phyloP scores from a whole-genome alignment of 495 filamentous ascomycete genomes.

The Cercophora scortea region DNA sequence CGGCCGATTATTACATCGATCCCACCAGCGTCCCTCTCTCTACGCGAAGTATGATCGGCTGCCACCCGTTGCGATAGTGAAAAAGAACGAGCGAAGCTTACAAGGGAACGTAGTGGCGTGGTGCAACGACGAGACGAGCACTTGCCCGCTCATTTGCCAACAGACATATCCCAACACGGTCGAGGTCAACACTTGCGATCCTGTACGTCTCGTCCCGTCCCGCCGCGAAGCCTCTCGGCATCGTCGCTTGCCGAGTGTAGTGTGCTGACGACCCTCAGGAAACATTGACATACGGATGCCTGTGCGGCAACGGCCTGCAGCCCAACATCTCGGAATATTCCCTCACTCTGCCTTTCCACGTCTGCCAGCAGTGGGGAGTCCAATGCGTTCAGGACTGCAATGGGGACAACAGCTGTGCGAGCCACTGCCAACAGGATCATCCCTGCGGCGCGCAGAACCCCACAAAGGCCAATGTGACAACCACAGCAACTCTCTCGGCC shows the following conservation, averaged over 20 bases:
- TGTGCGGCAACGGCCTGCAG: constrained; percentile 62
- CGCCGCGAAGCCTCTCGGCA: not conserved
- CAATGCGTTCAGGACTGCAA: constrained; percentile 61
- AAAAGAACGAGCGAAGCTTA: constrained; percentile 12
- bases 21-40: constrained; percentile 46
- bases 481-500: constrained; percentile 36
- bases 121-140: constrained; percentile 58
- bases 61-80: not conserved
- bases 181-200: constrained; percentile 57
- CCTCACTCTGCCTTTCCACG: constrained; percentile 77
- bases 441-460: constrained; percentile 77
- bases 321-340: constrained; percentile 81
- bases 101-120: constrained; percentile 45
- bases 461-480: constrained; percentile 50
- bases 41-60: constrained; percentile 29
- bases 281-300: constrained; percentile 60
- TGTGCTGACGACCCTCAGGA: constrained; percentile 32
- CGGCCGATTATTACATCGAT: constrained; percentile 50
- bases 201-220: constrained; percentile 44
- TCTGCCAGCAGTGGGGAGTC: constrained; percentile 64
- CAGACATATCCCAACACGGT: constrained; percentile 50
- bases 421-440: constrained; percentile 57
- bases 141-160: constrained; percentile 73
- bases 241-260: not conserved
- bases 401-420: constrained; percentile 51